phyloP scores from a whole-genome alignment of 345 rosid genomes.

The Anacardium occidentale region DNA sequence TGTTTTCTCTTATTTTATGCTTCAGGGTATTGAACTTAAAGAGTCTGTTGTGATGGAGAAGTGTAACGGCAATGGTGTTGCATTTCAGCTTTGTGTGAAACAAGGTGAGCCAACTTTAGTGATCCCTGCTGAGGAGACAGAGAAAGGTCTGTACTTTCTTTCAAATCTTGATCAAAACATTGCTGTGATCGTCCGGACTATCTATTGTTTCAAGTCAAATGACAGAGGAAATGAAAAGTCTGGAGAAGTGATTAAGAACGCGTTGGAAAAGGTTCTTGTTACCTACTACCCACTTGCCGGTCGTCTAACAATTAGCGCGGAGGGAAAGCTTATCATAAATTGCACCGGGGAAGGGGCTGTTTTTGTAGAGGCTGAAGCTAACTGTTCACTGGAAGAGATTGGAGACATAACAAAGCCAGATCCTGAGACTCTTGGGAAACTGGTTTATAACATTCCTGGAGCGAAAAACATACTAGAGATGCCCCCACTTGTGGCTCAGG shows the following conservation, averaged over 20 bases:
- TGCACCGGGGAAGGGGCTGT: conserved; percentile 83
- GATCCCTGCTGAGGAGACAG: conserved; percentile 64
- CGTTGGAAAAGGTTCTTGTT: conserved; percentile 73
- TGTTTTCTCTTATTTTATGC: conserved; percentile 7
- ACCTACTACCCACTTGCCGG: conserved; percentile 87
- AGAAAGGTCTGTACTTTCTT: conserved; percentile 74
- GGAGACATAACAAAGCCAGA: conserved; percentile 87
- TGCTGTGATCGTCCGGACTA: conserved; percentile 71
- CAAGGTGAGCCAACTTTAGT: conserved; percentile 58
- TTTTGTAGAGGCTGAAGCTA: conserved; percentile 82
- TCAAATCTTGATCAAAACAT: conserved; percentile 93
- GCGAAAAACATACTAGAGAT: conserved; percentile 83
- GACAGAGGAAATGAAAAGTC: conserved; percentile 60
- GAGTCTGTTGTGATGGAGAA: conserved; percentile 47
- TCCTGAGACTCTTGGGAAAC: conserved; percentile 68
- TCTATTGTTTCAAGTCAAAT: conserved; percentile 75
- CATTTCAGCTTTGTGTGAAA: conserved; percentile 46
- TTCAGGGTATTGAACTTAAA: conserved; percentile 49
- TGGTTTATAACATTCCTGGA: conserved; percentile 76
- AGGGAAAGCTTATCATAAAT: conserved; percentile 74
- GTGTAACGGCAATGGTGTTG: conserved; percentile 38
- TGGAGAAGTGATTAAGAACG: conserved; percentile 60
- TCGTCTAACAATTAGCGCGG: conserved; percentile 65
- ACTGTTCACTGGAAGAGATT: conserved; percentile 57
- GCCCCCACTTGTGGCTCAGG: conserved; percentile 95